Base-by-base conservation (phyloP, 2,329 filamentous ascomycete species). In the Aureobasidium subglaciale region DNA sequence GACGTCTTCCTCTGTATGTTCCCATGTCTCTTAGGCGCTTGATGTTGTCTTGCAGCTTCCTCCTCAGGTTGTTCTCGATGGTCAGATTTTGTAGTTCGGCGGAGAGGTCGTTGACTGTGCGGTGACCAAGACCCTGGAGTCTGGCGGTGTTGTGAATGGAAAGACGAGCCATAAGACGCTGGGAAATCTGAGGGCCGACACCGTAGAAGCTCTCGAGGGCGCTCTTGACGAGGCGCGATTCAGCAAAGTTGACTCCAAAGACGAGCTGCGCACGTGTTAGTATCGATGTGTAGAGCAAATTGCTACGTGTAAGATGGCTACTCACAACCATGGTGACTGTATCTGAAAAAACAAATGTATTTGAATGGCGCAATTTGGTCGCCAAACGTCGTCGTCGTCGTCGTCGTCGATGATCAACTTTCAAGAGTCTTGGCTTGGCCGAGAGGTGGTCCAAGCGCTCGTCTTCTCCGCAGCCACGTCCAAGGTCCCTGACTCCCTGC, bases 41-140 rank as follows among this genome's bases (percentile, higher is more conserved):
- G 63, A 99, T 95, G 67, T 97, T 93, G 48, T 96, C 89, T 65
- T 86, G 80, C 34, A 96, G 74, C 58, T 88, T 75, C 67, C 87
- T 82, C 65, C 84, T 78, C 61, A 95, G 78, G 65, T 97, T 91
- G 70, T 87, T 95, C 71, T 96, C 93, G 65, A 97, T 89, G 58
- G 87, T 95, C 89, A 99, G 91, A 55, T 84, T 85, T 15, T 90
- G 88, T 37, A 99, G 78, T 66, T 95, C 89, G 49, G 87, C 87
- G 20, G 87, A 93, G 59, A 99, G 78, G 53, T 87, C 86, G 52
- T 89, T 85, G 63, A 96, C 76, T 59, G 90, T 91, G 69, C 87
- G 84, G 58, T 85, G 83, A 41, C 83, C 79, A 18, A 99, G 75
- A 7, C 83, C 79, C 68, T 87, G 88, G 63, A 97, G 78, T 67